Evolutionary conservation across 2,329 filamentous ascomycete genomes (phyloP), one percentile per base, ranked within the genome.

Genomic region (Epichloe sibirici): DNA sequence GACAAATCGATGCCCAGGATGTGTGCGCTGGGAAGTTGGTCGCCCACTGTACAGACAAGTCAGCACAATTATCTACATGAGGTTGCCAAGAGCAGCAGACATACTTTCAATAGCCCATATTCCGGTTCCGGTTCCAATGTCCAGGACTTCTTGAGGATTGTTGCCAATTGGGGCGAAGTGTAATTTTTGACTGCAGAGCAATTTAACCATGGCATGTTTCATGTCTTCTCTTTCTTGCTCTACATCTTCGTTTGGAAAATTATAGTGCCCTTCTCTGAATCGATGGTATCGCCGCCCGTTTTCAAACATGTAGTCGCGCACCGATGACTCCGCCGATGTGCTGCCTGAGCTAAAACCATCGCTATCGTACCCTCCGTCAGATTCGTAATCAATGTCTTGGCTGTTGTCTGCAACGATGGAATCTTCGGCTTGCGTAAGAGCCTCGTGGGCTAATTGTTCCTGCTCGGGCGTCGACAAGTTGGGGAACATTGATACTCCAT

Each of bases 221-320:
- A 81, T 72, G 49, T 81, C 76, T 57, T 79, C 74, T 39, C 77
- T 67, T 57, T 81, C 77, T 60, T 81, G 77, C 63, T 82, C 79
- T 5, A 72, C 65, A 48, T 81, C 78, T 55, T 82, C 79, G 52
- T 81, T 82, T 28, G 79, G 79, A 48, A 81, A 79, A 51, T 75
- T 75, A 58, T 82, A 82, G 11, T 63, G 60, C 5, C 76, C 77
- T 53, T 77, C 75, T 17, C 76, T 69, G 59, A 76, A 79, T 43
- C 70, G 70, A 58, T 81, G 78, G 54, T 82, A 82, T 28, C 78
- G 70, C 25, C 78, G 70, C n/a, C 79, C 79, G 59, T 82, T 79
- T 58, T 81, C 77, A 53, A 69, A 72, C 48, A 70, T 67, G 57
- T 77, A 81, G 55, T 81, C 72, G 44, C 73, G 66, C 25, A 78